Conservation (phyloP, 2,329 filamentous ascomycete genomes). For the Curvularia hawaiiensis region DNA sequence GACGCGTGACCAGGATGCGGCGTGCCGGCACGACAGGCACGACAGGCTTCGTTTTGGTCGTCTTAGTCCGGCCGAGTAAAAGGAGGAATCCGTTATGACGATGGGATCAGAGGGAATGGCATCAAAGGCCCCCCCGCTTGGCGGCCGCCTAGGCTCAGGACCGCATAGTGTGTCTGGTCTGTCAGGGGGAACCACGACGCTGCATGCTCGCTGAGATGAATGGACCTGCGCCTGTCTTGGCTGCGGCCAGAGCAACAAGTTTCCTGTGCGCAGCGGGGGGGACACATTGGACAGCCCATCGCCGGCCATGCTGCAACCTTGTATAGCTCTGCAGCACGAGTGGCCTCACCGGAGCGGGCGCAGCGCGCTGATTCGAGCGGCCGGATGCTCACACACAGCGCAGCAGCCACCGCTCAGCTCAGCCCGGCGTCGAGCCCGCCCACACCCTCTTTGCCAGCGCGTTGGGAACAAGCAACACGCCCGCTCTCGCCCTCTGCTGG, state of each 20-base stretch:
- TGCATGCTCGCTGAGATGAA: constrained; percentile 1
- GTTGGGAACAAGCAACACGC: constrained; percentile 13
- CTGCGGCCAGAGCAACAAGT: constrained; percentile 37
- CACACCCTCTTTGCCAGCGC: not conserved
- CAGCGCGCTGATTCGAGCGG: constrained; percentile 38
- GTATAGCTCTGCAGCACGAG: constrained; percentile 43
- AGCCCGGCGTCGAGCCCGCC: constrained; percentile 6
- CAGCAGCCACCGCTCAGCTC: constrained; percentile 22
- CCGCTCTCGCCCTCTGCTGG: too few species aligned
- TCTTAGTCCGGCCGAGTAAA: constrained; percentile 32
- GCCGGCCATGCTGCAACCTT: constrained; percentile 33
- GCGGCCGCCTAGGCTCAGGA: constrained; percentile 18
- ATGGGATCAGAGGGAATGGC: constrained; percentile 18
- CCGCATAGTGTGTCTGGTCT: constrained; percentile 2
- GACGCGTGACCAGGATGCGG: constrained; percentile 20
- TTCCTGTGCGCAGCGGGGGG: constrained; percentile 22
- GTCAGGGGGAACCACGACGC: constrained; percentile 30
- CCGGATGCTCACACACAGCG: constrained; percentile 27
- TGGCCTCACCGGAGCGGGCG: constrained; percentile 40
- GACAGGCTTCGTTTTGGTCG: constrained; percentile 16
- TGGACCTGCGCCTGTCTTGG: constrained; percentile 24
- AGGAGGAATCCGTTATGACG: constrained; percentile 37
- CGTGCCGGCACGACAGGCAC: constrained; percentile 8
- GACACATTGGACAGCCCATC: constrained; percentile 36
- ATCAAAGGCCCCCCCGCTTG: constrained; percentile 19